A percentile compares a stretch with the other conserved stretches of the same genome.
Conservation (phyloP, 345 rosid genomes). For the Anastatica hierochuntica region DNA sequence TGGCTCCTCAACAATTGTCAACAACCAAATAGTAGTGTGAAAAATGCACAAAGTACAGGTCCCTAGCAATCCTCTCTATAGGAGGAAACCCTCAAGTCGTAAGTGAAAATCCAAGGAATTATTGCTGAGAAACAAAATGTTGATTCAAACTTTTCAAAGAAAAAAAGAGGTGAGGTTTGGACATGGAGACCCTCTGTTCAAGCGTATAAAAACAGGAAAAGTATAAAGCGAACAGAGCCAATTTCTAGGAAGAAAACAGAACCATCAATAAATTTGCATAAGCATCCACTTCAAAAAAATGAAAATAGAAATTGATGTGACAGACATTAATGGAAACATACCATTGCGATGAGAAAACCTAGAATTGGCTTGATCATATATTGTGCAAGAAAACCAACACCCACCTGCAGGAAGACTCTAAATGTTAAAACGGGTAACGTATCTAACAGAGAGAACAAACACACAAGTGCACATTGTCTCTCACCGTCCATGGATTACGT, state of each 20-base stretch:
- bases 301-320: neutral
- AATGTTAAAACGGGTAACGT: neutral
- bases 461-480: slow-evolving; percentile 14
- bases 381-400: slow-evolving; percentile 91
- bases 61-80: neutral
- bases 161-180: neutral
- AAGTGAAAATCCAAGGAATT: neutral
- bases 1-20: slow-evolving; percentile 8
- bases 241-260: neutral
- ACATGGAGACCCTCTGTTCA: neutral
- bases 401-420: slow-evolving; percentile 55
- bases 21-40: neutral
- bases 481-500: slow-evolving; percentile 96
- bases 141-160: neutral
- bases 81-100: neutral
- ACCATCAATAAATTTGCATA: neutral
- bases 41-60: neutral
- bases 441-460: neutral
- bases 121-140: neutral
- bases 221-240: neutral
- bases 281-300: neutral
- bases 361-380: slow-evolving; percentile 78
- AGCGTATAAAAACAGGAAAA: neutral
- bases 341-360: slow-evolving; percentile 80
- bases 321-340: slow-evolving; percentile 22